Conservation (phyloP, 345 rosid genomes). For the Hibiscus trionum region DNA sequence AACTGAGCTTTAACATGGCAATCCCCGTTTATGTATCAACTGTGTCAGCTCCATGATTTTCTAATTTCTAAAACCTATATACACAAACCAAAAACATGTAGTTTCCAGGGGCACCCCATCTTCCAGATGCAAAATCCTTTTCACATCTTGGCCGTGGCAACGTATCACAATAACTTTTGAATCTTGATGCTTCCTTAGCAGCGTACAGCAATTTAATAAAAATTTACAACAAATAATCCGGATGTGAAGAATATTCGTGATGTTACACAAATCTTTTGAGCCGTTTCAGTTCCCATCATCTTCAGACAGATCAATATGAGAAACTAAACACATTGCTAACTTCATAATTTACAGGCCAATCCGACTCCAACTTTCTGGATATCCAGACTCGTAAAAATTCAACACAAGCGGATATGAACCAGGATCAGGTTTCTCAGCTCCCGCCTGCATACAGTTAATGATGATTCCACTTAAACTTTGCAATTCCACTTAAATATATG, state of each 20-base stretch:
- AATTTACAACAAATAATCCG: neutral
- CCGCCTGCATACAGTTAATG: conserved; percentile 30
- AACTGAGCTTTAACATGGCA: neutral
- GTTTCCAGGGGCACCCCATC: neutral
- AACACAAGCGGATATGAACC: neutral
- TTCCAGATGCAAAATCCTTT: neutral
- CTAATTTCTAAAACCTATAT: neutral
- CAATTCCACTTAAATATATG: neutral
- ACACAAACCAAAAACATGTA: neutral
- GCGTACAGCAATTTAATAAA: neutral
- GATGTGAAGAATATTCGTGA: neutral
- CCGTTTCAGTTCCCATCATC: neutral
- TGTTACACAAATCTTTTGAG: neutral
- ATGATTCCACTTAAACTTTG: neutral
- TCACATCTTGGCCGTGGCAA: neutral
- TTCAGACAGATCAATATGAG: conserved; percentile 10
- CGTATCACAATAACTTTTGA: neutral
- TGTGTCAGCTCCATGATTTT: neutral
- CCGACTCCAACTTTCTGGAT: conserved; percentile 3
- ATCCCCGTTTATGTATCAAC: neutral
- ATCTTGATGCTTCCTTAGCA: neutral
- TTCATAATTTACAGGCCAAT: conserved; percentile 22
- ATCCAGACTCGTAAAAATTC: neutral
- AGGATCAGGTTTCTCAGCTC: conserved; percentile 16
- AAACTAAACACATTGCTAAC: conserved; percentile 1